Base-by-base conservation (phyloP, 2,329 filamentous ascomycete genomes). In the Colletotrichum brevisporum region DNA sequence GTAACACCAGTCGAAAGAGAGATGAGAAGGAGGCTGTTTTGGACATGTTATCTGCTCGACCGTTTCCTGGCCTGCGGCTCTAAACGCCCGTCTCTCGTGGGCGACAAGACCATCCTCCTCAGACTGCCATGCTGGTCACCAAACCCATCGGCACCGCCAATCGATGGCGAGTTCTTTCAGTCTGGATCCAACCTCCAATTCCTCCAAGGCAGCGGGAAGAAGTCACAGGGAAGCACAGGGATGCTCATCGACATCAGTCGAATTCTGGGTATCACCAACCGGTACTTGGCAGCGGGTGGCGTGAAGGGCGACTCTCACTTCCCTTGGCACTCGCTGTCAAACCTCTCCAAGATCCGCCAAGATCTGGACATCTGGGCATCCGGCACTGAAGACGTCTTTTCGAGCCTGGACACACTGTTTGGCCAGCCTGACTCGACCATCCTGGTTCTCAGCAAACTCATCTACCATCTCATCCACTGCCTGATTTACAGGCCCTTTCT, bases 221-320 rank as follows among this genome's bases (percentile, higher is more conserved):
- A 90, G 74, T 88, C 88, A 1, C 92, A 94, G 74, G 92, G 93
- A 24, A 92, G 92, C 76, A 92, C 88, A 65, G 91, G 92, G 6
- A 91, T 97, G 88, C 86, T 97, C 36, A 94, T 97, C 73, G 93
- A 96, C 75, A 95, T 97, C 71, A 90, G 90, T 31, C 90, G 93
- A 41, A 93, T 97, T 53, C 85, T 97, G 6, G 94, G 94, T 41
- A 91, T 91, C 69, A 95, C 94, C 2, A 96, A 95, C 75, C 88
- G 91, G 69, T 97, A 97, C 78, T 85, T 97, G 57, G 93, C 94
- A 9, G 92, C 92, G 2, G 94, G 94, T 6, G 94, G 94, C 41
- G 93, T 96, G 64, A 96, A 95, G 80, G 93, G 93, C 36, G 94
- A 97, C 76, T 94, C 93, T 0, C 94, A 97, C 78, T 97, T 97